Conservation (phyloP, 805 yeast genomes). For the Tanozyma kutaoensis region DNA sequence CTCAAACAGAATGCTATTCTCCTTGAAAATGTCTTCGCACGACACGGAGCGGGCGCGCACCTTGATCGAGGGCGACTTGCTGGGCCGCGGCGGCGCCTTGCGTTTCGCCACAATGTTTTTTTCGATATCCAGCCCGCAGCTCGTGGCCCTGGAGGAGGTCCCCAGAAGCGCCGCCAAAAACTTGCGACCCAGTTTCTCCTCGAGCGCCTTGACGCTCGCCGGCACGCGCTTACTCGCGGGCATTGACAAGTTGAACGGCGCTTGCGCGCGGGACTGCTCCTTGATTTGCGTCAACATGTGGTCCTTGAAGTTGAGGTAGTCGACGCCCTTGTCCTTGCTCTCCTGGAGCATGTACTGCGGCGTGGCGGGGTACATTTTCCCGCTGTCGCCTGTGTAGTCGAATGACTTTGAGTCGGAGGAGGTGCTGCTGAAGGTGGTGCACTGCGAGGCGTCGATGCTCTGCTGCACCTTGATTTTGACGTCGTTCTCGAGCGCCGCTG, state of each 20-base stretch:
- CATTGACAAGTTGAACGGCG: too few relatives aligned
- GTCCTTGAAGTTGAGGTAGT: constrained; percentile 48
- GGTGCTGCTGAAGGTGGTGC: constrained; percentile 29
- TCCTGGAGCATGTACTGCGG: constrained; percentile 52
- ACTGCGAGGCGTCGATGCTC: constrained; percentile 18
- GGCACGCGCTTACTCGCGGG: too few relatives aligned
- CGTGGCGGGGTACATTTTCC: constrained; percentile 42
- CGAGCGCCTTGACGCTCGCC: too few relatives aligned
- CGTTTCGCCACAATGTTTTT: constrained; percentile 46
- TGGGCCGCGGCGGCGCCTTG: constrained; percentile 62
- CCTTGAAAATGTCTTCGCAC: too few relatives aligned
- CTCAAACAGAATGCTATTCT: constrained; percentile 63
- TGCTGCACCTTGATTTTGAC: constrained; percentile 21
- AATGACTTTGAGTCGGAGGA: constrained; percentile 44
- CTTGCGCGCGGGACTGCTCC: too few relatives aligned
- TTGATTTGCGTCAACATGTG: too few relatives aligned
- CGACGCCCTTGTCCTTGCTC: constrained; percentile 25
- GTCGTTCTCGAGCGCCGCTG: constrained; percentile 17
- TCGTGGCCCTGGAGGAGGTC: constrained; percentile 1
- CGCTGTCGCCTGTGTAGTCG: constrained; percentile 29
- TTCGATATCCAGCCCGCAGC: constrained; percentile 4
- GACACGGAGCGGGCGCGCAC: too few relatives aligned
- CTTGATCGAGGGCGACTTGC: constrained; percentile 4
- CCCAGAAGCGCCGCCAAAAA: too few relatives aligned
- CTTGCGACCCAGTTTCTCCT: too few relatives aligned